These are phyloP conservation scores for Geotrichum restrictum DNA, from an alignment of 1,139 yeast genomes.

Conservation along the genomic window DNA sequence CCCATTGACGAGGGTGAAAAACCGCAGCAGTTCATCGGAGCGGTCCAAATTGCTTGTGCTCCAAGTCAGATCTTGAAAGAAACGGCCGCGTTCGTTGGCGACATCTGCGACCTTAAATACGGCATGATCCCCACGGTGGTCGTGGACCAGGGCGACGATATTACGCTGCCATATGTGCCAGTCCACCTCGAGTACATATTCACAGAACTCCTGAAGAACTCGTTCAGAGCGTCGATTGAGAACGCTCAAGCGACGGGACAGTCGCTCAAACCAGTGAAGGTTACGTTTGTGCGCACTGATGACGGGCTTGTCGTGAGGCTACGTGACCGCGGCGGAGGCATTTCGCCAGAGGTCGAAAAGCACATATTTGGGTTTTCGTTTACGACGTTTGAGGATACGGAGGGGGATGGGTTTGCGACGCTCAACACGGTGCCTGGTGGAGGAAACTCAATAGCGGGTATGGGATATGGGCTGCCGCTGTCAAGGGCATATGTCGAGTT, in stretches of 20 bases:
- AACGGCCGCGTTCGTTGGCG: constrained; percentile 73
- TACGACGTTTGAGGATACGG: constrained; percentile 59
- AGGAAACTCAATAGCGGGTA: constrained; percentile 79
- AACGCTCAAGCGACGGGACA: constrained; percentile 36
- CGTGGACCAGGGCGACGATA: constrained; percentile 46
- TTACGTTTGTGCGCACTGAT: constrained; percentile 60
- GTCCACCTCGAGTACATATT: constrained; percentile 81
- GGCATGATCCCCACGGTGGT: constrained; percentile 56
- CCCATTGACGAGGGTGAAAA: constrained; percentile 43
- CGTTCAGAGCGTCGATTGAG: constrained; percentile 82
- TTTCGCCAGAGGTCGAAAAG: constrained; percentile 57
- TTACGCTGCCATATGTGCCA: constrained; percentile 72
- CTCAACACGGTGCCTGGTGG: constrained; percentile 73
- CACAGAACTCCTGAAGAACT: constrained; percentile 78
- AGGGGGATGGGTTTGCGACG: constrained; percentile 49
- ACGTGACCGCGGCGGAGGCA: constrained; percentile 88
- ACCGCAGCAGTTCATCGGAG: constrained; percentile 56
- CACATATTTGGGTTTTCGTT: constrained; percentile 82
- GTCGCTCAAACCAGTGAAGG: constrained; percentile 53
- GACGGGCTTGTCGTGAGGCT: constrained; percentile 52
- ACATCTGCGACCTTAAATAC: constrained; percentile 74
- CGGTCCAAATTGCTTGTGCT: constrained; percentile 60
- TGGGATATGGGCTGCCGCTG: constrained; percentile 92
- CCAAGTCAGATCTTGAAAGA: constrained; percentile 58
- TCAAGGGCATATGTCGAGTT: constrained; percentile 68